Evolutionary conservation across 1,284 basidiomycete species (phyloP).

Genomic region (Heliocybe sulcata): DNA sequence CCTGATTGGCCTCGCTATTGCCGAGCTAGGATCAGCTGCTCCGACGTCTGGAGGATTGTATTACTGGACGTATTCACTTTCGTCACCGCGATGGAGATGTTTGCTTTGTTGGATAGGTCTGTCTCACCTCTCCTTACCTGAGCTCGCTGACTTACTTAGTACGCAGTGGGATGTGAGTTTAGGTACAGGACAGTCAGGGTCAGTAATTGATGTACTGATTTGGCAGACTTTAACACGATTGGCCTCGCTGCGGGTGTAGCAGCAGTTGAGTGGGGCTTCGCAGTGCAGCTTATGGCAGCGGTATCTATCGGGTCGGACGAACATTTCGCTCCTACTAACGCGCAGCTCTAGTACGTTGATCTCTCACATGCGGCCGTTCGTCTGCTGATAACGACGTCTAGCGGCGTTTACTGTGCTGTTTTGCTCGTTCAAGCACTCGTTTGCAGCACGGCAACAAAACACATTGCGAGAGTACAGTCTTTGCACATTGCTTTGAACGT

Average conservation of each 20-base stretch:
- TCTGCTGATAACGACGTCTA: background rate
- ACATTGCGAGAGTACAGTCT: slow-evolving; percentile 68
- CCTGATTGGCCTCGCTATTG: slow-evolving; percentile 61
- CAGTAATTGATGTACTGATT: background rate
- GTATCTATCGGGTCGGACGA: slow-evolving; percentile 49
- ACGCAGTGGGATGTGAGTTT: slow-evolving; percentile 61
- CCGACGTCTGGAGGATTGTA: slow-evolving; percentile 73
- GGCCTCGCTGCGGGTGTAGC: slow-evolving; percentile 63
- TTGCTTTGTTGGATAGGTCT: slow-evolving; percentile 57
- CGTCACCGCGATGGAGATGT: slow-evolving; percentile 57
- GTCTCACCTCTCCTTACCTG: background rate
- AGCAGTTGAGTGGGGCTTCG: slow-evolving; percentile 73
- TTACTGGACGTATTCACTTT: slow-evolving; percentile 70
- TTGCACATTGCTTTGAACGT: slow-evolving; percentile 67
- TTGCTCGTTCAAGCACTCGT: slow-evolving; percentile 50
- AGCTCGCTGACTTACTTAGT: no score
- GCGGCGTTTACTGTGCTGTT: slow-evolving; percentile 50
- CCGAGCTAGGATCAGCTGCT: slow-evolving; percentile 67
- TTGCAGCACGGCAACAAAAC: slow-evolving; percentile 58
- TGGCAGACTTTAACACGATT: slow-evolving; percentile 63
- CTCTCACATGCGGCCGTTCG: background rate
- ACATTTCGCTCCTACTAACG: slow-evolving; percentile 43
- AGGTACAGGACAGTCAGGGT: slow-evolving; percentile 2
- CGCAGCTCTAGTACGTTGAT: slow-evolving; percentile 54
- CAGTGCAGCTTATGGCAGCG: slow-evolving; percentile 65